Evolutionary conservation across 768 basidiomycete species (phyloP).

Genomic region (Leucocoprinus leucothites): DNA sequence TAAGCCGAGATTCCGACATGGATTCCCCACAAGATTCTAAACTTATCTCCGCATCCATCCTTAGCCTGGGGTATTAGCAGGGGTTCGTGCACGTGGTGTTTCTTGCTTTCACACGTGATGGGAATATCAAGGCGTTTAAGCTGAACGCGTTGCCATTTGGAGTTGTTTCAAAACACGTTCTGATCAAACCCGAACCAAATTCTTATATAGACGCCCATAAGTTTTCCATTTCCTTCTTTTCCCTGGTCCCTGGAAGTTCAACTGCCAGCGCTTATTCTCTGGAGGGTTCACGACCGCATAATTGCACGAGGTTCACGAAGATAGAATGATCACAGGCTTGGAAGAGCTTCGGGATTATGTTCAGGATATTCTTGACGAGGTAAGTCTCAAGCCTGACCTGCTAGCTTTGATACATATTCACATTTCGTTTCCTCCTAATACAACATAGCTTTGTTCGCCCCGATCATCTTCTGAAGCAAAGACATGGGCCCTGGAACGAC

Average conservation of each 20-base stretch:
- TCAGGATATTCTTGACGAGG: conserved; percentile 67
- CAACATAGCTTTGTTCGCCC: conserved; percentile 59
- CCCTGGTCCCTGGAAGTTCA: conserved; percentile 12
- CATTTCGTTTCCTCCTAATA: background rate
- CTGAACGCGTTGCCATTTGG: too few species aligned
- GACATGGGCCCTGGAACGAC: conserved; percentile 48
- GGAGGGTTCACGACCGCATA: background rate
- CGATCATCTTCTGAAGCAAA: conserved; percentile 51
- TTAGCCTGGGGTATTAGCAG: background rate
- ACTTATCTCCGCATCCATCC: background rate
- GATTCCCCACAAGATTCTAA: background rate
- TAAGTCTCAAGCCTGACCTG: conserved; percentile 29
- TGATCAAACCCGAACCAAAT: conserved; percentile 12
- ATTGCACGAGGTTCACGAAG: background rate
- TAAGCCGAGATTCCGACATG: background rate
- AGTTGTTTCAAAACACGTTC: background rate
- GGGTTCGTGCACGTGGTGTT: too few species aligned
- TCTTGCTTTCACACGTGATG: background rate
- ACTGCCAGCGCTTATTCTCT: conserved; percentile 3
- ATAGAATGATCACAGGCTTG: conserved; percentile 19
- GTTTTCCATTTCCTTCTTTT: conserved; percentile 1
- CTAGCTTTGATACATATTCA: background rate
- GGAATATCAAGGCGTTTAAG: too few species aligned
- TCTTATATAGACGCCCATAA: conserved; percentile 24
- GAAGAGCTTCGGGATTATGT: conserved; percentile 41